Conservation (phyloP, 2,329 filamentous ascomycete species). For the Trichoderma simmonsii region DNA sequence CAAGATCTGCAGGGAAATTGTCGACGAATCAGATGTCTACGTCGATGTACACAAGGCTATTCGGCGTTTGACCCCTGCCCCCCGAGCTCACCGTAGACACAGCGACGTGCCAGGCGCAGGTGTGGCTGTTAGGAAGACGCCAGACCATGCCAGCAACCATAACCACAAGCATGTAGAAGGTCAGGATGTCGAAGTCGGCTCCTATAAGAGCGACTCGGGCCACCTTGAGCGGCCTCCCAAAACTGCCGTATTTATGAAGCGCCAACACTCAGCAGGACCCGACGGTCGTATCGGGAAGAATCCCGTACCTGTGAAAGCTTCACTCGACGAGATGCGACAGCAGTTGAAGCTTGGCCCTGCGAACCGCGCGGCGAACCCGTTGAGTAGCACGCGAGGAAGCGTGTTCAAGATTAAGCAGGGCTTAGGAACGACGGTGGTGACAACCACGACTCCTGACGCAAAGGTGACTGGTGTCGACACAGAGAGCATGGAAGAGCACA, state of each 20-base stretch:
- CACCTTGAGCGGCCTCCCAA: slow-evolving; percentile 46
- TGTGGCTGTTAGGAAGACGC: slow-evolving; percentile 32
- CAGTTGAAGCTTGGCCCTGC: slow-evolving; percentile 65
- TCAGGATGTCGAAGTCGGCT: slow-evolving; percentile 31
- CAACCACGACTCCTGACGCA: not conserved
- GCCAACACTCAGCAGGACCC: slow-evolving; percentile 52
- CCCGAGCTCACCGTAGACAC: slow-evolving; percentile 61
- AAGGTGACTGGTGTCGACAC: not conserved
- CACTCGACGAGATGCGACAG: slow-evolving; percentile 59
- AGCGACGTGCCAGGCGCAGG: slow-evolving; percentile 33
- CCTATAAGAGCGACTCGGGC: slow-evolving; percentile 39
- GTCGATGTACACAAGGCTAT: slow-evolving; percentile 98
- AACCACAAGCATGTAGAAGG: slow-evolving; percentile 39
- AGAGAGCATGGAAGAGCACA: slow-evolving; percentile 11
- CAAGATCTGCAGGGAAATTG: slow-evolving; percentile 70
- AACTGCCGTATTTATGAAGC: slow-evolving; percentile 57
- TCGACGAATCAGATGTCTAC: slow-evolving; percentile 97
- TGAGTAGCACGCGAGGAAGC: slow-evolving; percentile 56
- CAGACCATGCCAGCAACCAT: slow-evolving; percentile 36
- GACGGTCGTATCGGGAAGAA: slow-evolving; percentile 50
- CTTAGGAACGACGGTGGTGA: slow-evolving; percentile 20
- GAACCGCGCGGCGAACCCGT: slow-evolving; percentile 62
- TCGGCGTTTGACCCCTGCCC: slow-evolving; percentile 79
- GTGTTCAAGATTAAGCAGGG: slow-evolving; percentile 65
- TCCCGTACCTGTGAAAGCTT: slow-evolving; percentile 56